Evolutionary conservation across 2,329 filamentous ascomycete species (phyloP), one percentile per base, ranked within the genome.

Genomic region (Pseudopyricularia javanii): DNA sequence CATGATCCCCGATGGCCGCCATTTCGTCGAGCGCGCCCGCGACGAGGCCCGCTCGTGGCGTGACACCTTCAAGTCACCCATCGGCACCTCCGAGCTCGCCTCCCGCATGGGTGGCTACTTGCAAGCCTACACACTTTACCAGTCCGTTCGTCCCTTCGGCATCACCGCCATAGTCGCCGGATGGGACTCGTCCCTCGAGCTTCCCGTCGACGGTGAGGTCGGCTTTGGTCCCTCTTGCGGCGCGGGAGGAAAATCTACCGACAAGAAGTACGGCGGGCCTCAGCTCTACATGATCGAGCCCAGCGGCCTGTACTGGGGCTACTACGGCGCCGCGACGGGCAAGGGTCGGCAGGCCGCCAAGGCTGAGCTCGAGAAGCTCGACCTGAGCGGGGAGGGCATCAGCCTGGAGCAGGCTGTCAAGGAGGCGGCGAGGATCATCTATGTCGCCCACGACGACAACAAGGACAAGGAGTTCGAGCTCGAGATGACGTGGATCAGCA

Each of bases 381-480:
- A 97, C 68, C 80, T 98, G 54, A 76, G 82, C 52, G 84, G 83
- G 11, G 85, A 78, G 50, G 85, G 79, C 51, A 78, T 97, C 53
- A 87, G 85, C 56, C 75, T 98, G 55, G 75, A 86, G 64, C 84
- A 97, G 65, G 93, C 86, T 50, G 88, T 98, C 64, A 96, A 95
- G 77, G 88, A 97, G 75, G 93, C 93, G 33, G 93, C 93, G 54
- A 78, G 90, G 56, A 98, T 98, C 71, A 97, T 98, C 71, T 94
- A 96, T 68, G 82, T 95, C 56, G 91, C 91, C 49, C 93, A 98
- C 67, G 93, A 97, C 69, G 93, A 98, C 70, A 97, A 91, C 78
- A 97, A 97, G 75, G 93, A 97, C 73, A 98, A 98, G 78, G 93
- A 97, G 59, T 98, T 97, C 64, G 93, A 98, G 81, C 77, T 98